Base-by-base conservation (phyloP, 306 rosid genomes). In the Quercus robur region DNA sequence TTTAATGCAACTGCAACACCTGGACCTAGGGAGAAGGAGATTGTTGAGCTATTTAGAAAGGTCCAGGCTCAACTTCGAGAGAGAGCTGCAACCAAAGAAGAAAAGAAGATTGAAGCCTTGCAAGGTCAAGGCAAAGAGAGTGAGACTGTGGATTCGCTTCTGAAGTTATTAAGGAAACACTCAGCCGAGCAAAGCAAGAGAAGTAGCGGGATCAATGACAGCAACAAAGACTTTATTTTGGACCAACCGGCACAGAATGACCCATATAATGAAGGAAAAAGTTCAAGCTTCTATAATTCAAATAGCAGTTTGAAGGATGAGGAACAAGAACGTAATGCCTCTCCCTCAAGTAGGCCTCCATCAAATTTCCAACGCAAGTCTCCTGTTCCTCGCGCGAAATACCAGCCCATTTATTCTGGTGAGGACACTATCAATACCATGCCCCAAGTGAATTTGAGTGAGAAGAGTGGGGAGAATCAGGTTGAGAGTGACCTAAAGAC, bases 21-120 rank as follows among this genome's bases (percentile, higher is more conserved):
- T 25, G 99, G 99, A 56, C 88, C 97, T 6, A 93, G 94, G 80
- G 99, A 95, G 87, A 95, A 88, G 80, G 99, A 95, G 88, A 95
- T 95, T 73, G 97, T 95, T 52, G 99, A 91, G 85, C 91, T 95
- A 73, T 95, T 95, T 81, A 85, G 94, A 77, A 91, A 93, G 88
- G 98, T 95, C 73, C 99, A 93, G 87, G 93, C 93, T 74, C 96
- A 90, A 83, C 86, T 95, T 55, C 92, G 93, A 74, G 97, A 91
- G 85, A 90, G 97, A 69, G 90, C 91, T 64, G 85, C 93, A 12
- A 83, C 18, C 71, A 95, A 90, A 85, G 98, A 90, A 84, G 98
- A 90, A 30, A 95, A 90, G 85, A 93, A 86, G 87, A 86, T 74
- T 35, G 99, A 90, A 82, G 75, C 89, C 25, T 67, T 77, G 26